phyloP scores from a whole-genome alignment of 1,284 basidiomycete genomes.

The Tetrapyrgos nigripes region DNA sequence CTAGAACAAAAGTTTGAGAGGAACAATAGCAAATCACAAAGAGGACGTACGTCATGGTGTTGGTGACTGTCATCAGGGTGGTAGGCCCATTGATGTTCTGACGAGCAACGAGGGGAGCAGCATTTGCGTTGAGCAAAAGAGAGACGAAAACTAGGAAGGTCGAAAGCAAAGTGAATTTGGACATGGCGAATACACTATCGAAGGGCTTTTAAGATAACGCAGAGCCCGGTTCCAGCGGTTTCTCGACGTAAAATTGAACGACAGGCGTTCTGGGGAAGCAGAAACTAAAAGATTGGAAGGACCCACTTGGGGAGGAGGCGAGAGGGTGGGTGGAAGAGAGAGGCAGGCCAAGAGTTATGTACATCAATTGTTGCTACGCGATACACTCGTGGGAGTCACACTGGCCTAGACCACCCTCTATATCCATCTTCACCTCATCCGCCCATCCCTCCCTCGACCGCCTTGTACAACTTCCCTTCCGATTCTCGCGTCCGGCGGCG shows the following conservation, averaged over 20 bases:
- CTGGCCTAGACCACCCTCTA: no score
- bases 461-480: slow-evolving; percentile 71
- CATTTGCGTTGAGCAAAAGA: slow-evolving; percentile 32
- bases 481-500: slow-evolving; percentile 55
- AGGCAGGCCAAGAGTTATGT: slow-evolving; percentile 5
- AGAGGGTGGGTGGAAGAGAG: slow-evolving; percentile 23
- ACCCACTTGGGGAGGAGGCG: slow-evolving; percentile 54
- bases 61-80: slow-evolving; percentile 27
- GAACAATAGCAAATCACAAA: background rate
- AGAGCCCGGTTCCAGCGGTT: slow-evolving; percentile 63
- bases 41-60: slow-evolving; percentile 26
- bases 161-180: slow-evolving; percentile 28
- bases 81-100: slow-evolving; percentile 21
- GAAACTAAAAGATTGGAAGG: slow-evolving; percentile 56
- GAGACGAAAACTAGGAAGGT: slow-evolving; percentile 38
- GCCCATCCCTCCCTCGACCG: slow-evolving; percentile 72
- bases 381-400: slow-evolving; percentile 2
- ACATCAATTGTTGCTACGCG: background rate
- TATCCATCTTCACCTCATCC: no score
- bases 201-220: slow-evolving; percentile 33
- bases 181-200: slow-evolving; percentile 34
- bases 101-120: slow-evolving; percentile 26
- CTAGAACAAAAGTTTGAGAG: slow-evolving; percentile 27
- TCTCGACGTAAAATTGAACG: slow-evolving; percentile 45
- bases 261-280: slow-evolving; percentile 37